Conservation (phyloP, 2,329 filamentous ascomycete genomes). For the Ascochyta clinopodiicola region DNA sequence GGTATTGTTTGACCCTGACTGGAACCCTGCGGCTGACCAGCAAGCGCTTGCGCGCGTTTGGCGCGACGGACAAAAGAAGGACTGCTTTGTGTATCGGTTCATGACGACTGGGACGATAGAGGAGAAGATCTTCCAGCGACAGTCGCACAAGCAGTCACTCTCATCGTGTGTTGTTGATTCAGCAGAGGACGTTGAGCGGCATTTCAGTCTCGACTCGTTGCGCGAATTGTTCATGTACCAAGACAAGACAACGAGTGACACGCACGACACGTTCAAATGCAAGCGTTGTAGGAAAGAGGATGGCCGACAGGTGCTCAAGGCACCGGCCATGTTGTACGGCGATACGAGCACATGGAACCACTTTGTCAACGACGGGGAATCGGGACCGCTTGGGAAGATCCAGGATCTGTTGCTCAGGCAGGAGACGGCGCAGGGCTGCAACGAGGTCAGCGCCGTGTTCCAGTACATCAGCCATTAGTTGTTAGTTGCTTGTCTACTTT, state of each 20-base stretch:
- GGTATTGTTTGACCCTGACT: constrained; percentile 90
- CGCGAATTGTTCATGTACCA: constrained; percentile 95
- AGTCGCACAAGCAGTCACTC: constrained; percentile 96
- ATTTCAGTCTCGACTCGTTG: constrained; percentile 90
- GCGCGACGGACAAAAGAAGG: constrained; percentile 99
- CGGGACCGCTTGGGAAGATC: constrained; percentile 75
- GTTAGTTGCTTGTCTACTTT: background rate
- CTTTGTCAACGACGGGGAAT: constrained; percentile 77
- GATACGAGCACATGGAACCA: constrained; percentile 99
- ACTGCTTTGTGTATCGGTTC: constrained; percentile 99
- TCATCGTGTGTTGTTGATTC: constrained; percentile 97
- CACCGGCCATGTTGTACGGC: constrained; percentile 93
- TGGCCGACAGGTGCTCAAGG: constrained; percentile 86
- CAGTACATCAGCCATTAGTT: constrained; percentile 89
- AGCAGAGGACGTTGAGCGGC: constrained; percentile 94
- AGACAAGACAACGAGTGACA: constrained; percentile 84
- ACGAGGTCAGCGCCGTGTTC: constrained; percentile 90
- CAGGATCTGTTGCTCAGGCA: constrained; percentile 91
- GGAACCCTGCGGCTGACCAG: constrained; percentile 97
- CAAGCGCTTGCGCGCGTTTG: constrained; percentile 96
- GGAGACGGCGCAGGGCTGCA: constrained; percentile 69
- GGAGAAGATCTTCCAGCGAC: constrained; percentile 98
- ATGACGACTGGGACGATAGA: constrained; percentile 98
- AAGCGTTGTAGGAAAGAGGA: constrained; percentile 86
- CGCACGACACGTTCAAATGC: constrained; percentile 98